Base-by-base conservation (phyloP, 805 yeast species). In the Wilhelminamyces savonicus region DNA sequence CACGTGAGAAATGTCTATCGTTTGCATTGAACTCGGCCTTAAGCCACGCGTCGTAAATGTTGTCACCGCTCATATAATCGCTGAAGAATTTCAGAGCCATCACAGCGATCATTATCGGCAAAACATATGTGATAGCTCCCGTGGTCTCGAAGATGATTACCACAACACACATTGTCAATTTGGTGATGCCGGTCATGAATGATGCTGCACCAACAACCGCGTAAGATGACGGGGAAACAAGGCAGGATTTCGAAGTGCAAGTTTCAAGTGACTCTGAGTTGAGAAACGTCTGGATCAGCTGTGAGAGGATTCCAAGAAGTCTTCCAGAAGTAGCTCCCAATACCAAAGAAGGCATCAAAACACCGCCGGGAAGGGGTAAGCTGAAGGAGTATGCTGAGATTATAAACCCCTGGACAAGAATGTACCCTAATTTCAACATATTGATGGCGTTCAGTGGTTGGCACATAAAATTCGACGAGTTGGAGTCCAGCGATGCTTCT, bases 161-260 rank as follows among this genome's bases (percentile, higher is more conserved):
- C 12, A 84, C 95, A 6, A 81, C 78, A 25, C 86, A 72, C 39
- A 84, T 79, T 4, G 88, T 83, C 57, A 85, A 71, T 40, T 84
- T 75, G 3, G 95, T 83, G 11, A 80, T 76, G 4, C 94, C 94
- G 0, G 92, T 75, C 41, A 84, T 62, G 32, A 83, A 81, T 1
- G 94, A 69, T 0, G 87, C 94, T 0, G 94, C 86, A 0, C 95
- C 95, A 14, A 86, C 84, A 7, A 85, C 81, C 0, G 94, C 94
- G 48, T 85, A 86, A 0, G 88, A 84, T 0, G 92, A 88, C 0
- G 94, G 94, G 2, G 87, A 80, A 7, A 85, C 76, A 42, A 92
- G 77, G 33, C 70, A 54, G 33, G 71, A 51, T 27, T 58, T 62
- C 17, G 56, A 55, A 0, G 74, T 66, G 29, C 70, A 58, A 2